Percentiles rank a stretch among this genome's conserved stretches.
These are phyloP conservation scores for Colletotrichum sp. DNA, from an alignment of 2,329 filamentous ascomycete genomes.

Conservation along the genomic window DNA sequence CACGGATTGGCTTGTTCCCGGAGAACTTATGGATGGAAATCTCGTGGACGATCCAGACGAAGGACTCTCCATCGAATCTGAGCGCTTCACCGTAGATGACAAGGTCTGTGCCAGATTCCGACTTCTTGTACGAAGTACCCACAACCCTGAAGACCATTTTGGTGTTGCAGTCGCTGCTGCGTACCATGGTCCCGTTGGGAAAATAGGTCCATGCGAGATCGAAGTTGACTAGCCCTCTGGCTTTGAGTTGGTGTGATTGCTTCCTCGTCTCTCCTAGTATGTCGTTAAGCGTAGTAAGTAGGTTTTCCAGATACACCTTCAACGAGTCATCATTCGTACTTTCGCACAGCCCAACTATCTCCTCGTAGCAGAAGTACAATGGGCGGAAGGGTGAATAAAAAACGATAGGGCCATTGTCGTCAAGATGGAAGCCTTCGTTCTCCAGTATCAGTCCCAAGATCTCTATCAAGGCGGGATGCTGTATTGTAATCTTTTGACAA, in stretches of 20 bases:
- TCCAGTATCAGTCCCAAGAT: constrained; percentile 48
- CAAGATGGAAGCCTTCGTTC: constrained; percentile 43
- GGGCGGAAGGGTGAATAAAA: constrained; percentile 45
- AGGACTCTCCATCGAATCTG: constrained; percentile 43
- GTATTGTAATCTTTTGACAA: constrained; percentile 44
- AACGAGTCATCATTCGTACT: constrained; percentile 31
- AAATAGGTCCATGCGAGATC: constrained; percentile 50
- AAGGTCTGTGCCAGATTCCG: constrained; percentile 21
- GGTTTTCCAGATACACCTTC: constrained; percentile 41
- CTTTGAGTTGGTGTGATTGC: constrained; percentile 39
- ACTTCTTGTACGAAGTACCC: constrained; percentile 32
- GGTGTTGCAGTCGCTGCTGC: constrained; percentile 41
- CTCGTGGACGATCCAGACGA: constrained; percentile 41
- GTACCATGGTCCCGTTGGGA: constrained; percentile 41
- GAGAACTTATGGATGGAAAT: constrained; percentile 35
- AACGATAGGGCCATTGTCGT: constrained; percentile 36
- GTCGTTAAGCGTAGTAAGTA: constrained; percentile 46
- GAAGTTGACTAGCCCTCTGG: constrained; percentile 44
- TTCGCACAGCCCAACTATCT: constrained; percentile 38
- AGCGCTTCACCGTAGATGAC: constrained; percentile 37
- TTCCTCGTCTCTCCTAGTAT: constrained; percentile 44
- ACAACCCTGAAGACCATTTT: constrained; percentile 46
- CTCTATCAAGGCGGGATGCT: constrained; percentile 45
- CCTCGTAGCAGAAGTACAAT: constrained; percentile 50
- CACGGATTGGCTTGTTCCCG: constrained; percentile 45